Evolutionary conservation across 176 grass and related monocot genomes (phyloP), one percentile per base, ranked within the genome.

Genomic region (Ensete ventricosum): DNA sequence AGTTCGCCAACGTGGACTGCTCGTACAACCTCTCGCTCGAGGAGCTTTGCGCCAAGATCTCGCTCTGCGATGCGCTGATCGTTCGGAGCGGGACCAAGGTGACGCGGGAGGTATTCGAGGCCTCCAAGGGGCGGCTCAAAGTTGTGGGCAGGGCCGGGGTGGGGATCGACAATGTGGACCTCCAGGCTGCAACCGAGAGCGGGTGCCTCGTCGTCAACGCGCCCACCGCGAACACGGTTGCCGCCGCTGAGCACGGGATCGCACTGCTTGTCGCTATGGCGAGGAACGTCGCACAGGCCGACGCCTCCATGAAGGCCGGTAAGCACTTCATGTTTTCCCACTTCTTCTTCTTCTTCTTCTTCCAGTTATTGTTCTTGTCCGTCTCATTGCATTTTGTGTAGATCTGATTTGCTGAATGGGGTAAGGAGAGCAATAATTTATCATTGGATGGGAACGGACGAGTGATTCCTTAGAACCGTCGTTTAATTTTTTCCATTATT

Each of bases 141-240:
- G 64, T 67, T 11, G 64, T 67, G 24, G 64, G 65, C 26, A 12
- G 65, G 65, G 64, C 64, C 64, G 64, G 64, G 9, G 64, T 49
- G 65, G 65, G 65, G 25, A 68, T 34, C 65, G 25, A 68, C 65
- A 68, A 68, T 48, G 65, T 68, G 24, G 65, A 68, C 65, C 65
- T 68, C 26, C 65, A 68, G 27, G 65, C 65, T 4, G 65, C 65
- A 26, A 68, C 65, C 6, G 65, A 68, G 65, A 14, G 5, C 2
- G 65, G 25, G 25, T 43, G 25, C 65, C 25, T 68, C 11, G 24
- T 68, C 11, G 65, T 68, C 65, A 48, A 68, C 14, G 26, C 65
- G 11, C 24, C 65, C 9, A 17, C 25, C 11, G 24, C 65, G 26
- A 68, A 68, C 24, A 68, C 65, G 24, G 34, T 68, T 13, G 25